Evolutionary conservation across 495 filamentous ascomycete species (phyloP).

Genomic region (Entonaema liquescens): DNA sequence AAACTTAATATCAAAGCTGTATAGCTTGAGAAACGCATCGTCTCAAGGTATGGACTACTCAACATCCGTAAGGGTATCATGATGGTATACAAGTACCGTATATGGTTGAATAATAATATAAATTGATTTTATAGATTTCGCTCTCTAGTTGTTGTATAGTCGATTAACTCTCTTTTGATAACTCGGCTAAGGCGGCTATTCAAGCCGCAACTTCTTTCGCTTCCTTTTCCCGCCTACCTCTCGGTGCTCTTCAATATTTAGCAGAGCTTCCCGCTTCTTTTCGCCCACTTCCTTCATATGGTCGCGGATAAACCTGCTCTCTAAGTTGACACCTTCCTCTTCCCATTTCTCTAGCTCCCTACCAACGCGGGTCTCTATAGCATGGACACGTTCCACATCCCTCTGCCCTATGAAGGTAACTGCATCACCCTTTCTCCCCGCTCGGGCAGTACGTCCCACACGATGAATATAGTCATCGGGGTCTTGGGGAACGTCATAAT

Average conservation of each 20-base stretch:
- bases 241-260: slow-evolving; percentile 90
- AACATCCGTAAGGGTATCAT: no score
- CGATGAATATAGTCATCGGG: slow-evolving; percentile 98
- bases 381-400: slow-evolving; percentile 85
- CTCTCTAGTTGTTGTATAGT: neutral
- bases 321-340: slow-evolving; percentile 90
- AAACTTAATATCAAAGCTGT: no score
- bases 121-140: no score
- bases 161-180: neutral
- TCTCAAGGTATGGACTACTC: no score
- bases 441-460: slow-evolving; percentile 93
- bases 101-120: no score
- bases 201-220: slow-evolving; percentile 58
- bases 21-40: no score
- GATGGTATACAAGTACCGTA: no score
- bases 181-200: slow-evolving; percentile 3
- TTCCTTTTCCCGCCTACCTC: slow-evolving; percentile 83
- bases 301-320: slow-evolving; percentile 83
- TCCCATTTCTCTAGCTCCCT: slow-evolving; percentile 75
- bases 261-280: slow-evolving; percentile 86
- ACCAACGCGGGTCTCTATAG: slow-evolving; percentile 86
- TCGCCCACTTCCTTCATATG: slow-evolving; percentile 86
- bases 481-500: slow-evolving; percentile 94
- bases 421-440: slow-evolving; percentile 80
- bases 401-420: slow-evolving; percentile 92